Evolutionary conservation across 768 basidiomycete species (phyloP), one percentile per base, ranked within the genome.

Genomic region (Mycena venus): DNA sequence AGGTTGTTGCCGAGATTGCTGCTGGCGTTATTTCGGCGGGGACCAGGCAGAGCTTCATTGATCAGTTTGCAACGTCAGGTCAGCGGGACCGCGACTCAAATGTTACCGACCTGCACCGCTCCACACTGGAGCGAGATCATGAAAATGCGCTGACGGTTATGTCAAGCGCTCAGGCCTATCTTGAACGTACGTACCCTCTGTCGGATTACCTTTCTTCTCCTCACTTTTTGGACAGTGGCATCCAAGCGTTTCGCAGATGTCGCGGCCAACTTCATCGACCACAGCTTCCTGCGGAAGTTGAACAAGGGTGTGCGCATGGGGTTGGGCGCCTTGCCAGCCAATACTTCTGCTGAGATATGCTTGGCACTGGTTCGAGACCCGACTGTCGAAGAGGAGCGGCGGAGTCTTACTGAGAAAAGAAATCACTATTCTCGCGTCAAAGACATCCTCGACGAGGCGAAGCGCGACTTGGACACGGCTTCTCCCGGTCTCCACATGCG

Each of bases 211-310:
- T n/a, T n/a, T n/a, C n/a, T 60, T 60, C 6, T 60, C 23, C 36
- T 15, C 11, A n/a, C n/a, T n/a, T 11, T 17, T 25, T 63, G 31
- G 29, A 29, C 40, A 71, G 70, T 71, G 62, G 70, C 70, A 7
- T 63, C 70, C 14, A 71, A 71, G 38, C 70, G 70, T 71, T 71
- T 71, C 42, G 70, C 11, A 65, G 70, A 71, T 17, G 70, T 64
- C 23, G 62, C 62, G 15, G 25, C 55, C 53, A 65, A 59, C 3
- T 71, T 53, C 62, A 71, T 71, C 42, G 70, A 71, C 62, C 70
- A 71, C 62, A 27, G 40, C 32, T 71, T 71, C 31, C 42, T 71
- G 62, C 62, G 42, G 15, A 12, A 40, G 11, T 71, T 71, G 62
- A n/a, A 58, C n/a, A n/a, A 0, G 6, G 40, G 61, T 9, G 62